Conservation (phyloP, 2,329 filamentous ascomycete genomes). For the Trichoderma sp. region DNA sequence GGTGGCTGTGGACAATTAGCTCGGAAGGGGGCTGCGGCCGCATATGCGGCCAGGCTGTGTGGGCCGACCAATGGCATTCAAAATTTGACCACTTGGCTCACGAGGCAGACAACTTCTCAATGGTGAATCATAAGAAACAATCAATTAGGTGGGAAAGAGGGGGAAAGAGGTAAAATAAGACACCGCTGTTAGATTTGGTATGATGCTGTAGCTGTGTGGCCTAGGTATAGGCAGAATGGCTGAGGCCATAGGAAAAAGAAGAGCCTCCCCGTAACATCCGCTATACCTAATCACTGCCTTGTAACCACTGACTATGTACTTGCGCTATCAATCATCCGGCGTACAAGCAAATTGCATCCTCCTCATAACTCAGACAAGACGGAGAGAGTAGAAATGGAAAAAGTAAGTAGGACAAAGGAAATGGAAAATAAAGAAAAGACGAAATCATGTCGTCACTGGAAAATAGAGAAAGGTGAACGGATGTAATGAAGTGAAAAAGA, state of each 20-base stretch:
- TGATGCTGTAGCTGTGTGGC: slow-evolving; percentile 12
- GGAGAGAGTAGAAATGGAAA: neutral
- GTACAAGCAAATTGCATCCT: neutral
- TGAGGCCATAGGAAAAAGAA: neutral
- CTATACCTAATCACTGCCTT: neutral
- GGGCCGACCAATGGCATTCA: slow-evolving; percentile 2
- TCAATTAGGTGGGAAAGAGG: neutral
- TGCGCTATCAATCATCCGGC: slow-evolving; percentile 1
- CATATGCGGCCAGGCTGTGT: slow-evolving; percentile 29
- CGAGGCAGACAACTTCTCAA: slow-evolving; percentile 16
- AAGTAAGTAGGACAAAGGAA: neutral
- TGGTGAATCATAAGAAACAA: neutral
- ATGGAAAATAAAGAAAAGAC: neutral
- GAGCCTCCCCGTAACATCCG: neutral
- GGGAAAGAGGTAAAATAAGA: neutral
- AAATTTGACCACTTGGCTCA: neutral
- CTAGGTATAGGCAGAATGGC: slow-evolving; percentile 2
- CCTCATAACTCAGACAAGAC: neutral
- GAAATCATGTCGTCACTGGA: neutral
- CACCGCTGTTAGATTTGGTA: slow-evolving; percentile 2
- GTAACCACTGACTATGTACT: slow-evolving; percentile 2
- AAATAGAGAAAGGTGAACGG: neutral
- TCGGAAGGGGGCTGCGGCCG: slow-evolving; percentile 24
- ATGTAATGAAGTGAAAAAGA: neutral
- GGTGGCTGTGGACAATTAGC: slow-evolving; percentile 16